phyloP scores from a whole-genome alignment of 345 rosid genomes.

The Microcos paniculata region DNA sequence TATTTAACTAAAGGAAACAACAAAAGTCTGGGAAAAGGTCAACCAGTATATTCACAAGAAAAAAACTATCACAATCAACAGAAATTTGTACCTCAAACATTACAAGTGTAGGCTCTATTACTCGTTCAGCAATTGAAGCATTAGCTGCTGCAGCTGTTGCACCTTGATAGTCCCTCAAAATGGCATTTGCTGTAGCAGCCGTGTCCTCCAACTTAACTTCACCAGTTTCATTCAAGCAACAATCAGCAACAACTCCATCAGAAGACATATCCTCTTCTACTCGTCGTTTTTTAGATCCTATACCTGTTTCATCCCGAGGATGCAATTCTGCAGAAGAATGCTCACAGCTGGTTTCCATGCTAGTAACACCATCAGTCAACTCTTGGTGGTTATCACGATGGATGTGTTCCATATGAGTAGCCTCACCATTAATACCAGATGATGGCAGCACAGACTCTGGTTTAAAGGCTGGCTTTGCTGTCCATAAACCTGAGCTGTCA shows the following conservation, averaged over 20 bases:
- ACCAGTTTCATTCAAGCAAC: conserved; percentile 43
- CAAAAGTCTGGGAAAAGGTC: not conserved
- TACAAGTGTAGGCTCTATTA: conserved; percentile 92
- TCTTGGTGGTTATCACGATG: conserved; percentile 48
- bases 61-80: not conserved
- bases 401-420: conserved; percentile 38
- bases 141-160: conserved; percentile 47
- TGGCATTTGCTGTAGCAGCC: conserved; percentile 39
- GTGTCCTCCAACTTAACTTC: conserved; percentile 49
- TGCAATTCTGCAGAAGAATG: conserved; percentile 38
- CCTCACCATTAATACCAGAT: conserved; percentile 44
- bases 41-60: not conserved
- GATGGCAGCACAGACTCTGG: conserved; percentile 28
- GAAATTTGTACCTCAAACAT: conserved; percentile 72
- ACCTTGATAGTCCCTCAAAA: conserved; percentile 44
- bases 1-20: not conserved
- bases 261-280: conserved; percentile 49
- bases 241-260: conserved; percentile 44
- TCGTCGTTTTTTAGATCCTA: conserved; percentile 62
- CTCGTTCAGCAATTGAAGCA: conserved; percentile 81
- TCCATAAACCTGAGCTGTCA: conserved; percentile 89
- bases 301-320: conserved; percentile 50
- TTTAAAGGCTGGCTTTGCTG: conserved; percentile 58
- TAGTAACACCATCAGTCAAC: conserved; percentile 47
- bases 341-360: conserved; percentile 54